These are phyloP conservation scores for Globisporangium abappressorium DNA, from an alignment of 352 stramenopile species.

Conservation along the genomic window DNA sequence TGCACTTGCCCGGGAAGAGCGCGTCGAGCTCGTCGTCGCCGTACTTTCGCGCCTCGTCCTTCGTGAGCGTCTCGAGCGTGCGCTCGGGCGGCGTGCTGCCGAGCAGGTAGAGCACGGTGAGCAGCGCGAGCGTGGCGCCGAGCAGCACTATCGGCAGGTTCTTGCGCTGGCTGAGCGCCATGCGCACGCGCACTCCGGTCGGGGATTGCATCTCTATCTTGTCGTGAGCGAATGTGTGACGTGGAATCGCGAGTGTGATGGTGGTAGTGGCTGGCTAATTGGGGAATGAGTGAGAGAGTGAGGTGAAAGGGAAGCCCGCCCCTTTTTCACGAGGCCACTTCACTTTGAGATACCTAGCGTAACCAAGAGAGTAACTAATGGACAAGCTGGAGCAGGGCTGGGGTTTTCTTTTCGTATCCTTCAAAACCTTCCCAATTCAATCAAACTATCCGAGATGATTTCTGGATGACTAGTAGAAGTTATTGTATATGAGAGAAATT, in stretches of 20 bases:
- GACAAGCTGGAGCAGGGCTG: background rate
- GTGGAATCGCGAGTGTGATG: background rate
- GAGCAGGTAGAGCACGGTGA: slow-evolving; percentile 48
- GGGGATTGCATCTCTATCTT: slow-evolving; percentile 46
- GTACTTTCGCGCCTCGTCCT: slow-evolving; percentile 31
- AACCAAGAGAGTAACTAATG: background rate
- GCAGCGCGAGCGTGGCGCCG: slow-evolving; percentile 30
- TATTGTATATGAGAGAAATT: background rate
- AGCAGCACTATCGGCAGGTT: slow-evolving; percentile 59
- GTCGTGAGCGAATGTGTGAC: background rate
- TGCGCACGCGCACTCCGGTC: slow-evolving; percentile 60
- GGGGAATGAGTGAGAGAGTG: slow-evolving; percentile 8
- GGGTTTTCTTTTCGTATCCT: slow-evolving; percentile 3
- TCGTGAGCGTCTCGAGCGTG: slow-evolving; percentile 31
- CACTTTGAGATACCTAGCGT: slow-evolving; percentile 2
- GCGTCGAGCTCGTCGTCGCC: slow-evolving; percentile 46
- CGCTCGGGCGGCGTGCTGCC: slow-evolving; percentile 29
- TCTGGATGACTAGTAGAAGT: background rate
- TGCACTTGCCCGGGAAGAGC: slow-evolving; percentile 71
- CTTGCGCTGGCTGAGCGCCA: slow-evolving; percentile 58
- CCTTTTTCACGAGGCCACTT: background rate
- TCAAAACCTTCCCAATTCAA: background rate
- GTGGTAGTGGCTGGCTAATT: slow-evolving; percentile 6
- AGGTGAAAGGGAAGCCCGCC: background rate
- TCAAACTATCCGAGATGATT: background rate